Conservation (phyloP, 345 rosid genomes). For the Murraya koenigii region DNA sequence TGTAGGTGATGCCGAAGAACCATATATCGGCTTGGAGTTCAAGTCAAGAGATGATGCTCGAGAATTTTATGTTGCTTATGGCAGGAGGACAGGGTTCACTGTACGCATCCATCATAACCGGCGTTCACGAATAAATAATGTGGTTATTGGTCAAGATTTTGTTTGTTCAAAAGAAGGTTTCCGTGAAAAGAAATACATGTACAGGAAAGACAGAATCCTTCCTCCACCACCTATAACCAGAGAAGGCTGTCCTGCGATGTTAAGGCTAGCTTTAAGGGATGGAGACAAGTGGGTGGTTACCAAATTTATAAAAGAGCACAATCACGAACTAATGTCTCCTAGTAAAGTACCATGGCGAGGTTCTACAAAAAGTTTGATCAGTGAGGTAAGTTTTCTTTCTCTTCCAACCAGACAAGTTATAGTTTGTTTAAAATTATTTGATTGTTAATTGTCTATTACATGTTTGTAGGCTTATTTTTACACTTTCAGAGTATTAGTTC, state of each 20-base stretch:
- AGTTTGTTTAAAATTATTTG: neutral
- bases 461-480: neutral
- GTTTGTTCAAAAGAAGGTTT: conserved; percentile 57
- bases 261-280: conserved; percentile 41
- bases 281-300: conserved; percentile 47
- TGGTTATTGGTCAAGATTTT: conserved; percentile 55
- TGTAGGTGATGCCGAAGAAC: conserved; percentile 22
- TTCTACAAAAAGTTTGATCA: conserved; percentile 29
- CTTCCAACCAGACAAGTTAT: neutral
- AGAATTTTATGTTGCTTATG: conserved; percentile 45
- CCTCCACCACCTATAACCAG: conserved; percentile 54
- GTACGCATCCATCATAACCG: conserved; percentile 53
- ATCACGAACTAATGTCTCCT: conserved; percentile 39
- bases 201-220: conserved; percentile 54
- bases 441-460: neutral
- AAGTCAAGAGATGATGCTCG: conserved; percentile 48
- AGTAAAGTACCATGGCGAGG: conserved; percentile 52
- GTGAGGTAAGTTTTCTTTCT: conserved; percentile 31
- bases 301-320: conserved; percentile 42
- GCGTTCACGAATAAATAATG: conserved; percentile 46
- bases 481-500: neutral
- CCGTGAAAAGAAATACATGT: conserved; percentile 51
- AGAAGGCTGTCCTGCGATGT: conserved; percentile 50
- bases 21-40: conserved; percentile 42
- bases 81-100: conserved; percentile 42